Conservation (phyloP, 1,139 yeast species). For the Saccharomycopsis hybrid region DNA sequence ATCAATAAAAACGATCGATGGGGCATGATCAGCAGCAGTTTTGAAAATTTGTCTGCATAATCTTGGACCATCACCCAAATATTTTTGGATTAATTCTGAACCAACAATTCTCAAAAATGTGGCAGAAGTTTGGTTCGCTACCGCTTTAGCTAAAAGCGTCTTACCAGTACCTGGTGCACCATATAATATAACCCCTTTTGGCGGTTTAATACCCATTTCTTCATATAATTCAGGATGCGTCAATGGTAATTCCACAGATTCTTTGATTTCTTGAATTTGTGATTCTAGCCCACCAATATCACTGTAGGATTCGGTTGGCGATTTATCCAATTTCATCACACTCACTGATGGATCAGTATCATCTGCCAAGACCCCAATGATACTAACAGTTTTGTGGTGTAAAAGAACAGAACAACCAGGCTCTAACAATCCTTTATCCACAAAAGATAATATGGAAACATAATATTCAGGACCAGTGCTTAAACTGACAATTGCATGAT, state of each 20-base stretch:
- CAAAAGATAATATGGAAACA: slow-evolving; percentile 94
- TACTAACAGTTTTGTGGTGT: slow-evolving; percentile 91
- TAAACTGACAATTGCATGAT: slow-evolving; percentile 95
- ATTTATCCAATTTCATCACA: slow-evolving; percentile 95
- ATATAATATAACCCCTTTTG: slow-evolving; percentile 95
- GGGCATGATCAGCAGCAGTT: slow-evolving; percentile 96
- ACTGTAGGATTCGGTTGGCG: slow-evolving; percentile 94
- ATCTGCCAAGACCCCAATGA: slow-evolving; percentile 93
- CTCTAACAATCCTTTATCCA: slow-evolving; percentile 90
- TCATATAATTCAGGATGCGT: slow-evolving; percentile 97
- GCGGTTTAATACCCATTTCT: slow-evolving; percentile 99
- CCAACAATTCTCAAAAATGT: slow-evolving; percentile 96
- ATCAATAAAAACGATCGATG: slow-evolving; percentile 95
- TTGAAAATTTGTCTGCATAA: slow-evolving; percentile 92
- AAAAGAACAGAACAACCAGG: slow-evolving; percentile 97
- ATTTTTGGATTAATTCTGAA: slow-evolving; percentile 93
- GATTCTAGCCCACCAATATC: slow-evolving; percentile 96
- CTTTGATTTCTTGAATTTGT: slow-evolving; percentile 97
- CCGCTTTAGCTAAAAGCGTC: slow-evolving; percentile 94
- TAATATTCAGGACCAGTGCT: slow-evolving; percentile 97
- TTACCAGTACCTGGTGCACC: slow-evolving; percentile 99
- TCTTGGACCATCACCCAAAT: slow-evolving; percentile 97
- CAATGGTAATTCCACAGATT: slow-evolving; percentile 93
- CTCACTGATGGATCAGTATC: slow-evolving; percentile 98
- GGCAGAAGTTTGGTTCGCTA: slow-evolving; percentile 96